Evolutionary conservation across 139 green algal genomes (phyloP).

Genomic region (Nannochloris sp.): DNA sequence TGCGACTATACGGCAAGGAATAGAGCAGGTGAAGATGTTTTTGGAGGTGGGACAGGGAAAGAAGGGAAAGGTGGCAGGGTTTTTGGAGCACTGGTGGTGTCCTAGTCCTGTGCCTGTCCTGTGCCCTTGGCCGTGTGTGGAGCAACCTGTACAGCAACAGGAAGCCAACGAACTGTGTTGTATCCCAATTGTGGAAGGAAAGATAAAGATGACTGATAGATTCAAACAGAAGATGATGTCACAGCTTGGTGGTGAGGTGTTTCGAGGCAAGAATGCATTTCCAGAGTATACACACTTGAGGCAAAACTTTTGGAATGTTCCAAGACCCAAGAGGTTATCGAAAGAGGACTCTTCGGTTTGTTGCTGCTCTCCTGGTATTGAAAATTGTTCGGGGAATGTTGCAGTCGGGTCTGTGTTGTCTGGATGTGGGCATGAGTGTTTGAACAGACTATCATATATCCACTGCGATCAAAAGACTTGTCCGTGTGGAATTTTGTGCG

Average conservation of each 20-base stretch:
- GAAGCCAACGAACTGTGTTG: background rate
- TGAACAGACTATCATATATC: constrained; percentile 59
- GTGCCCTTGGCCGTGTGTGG: no score
- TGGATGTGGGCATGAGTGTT: constrained; percentile 52
- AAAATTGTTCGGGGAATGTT: constrained; percentile 2
- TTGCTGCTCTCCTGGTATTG: constrained; percentile 24
- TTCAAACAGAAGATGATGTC: background rate
- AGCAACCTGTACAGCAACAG: background rate
- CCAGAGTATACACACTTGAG: constrained; percentile 49
- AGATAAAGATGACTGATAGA: background rate
- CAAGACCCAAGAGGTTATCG: constrained; percentile 51
- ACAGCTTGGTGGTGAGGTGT: background rate
- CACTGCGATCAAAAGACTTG: constrained; percentile 67
- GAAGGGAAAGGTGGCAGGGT: background rate
- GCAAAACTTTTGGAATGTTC: constrained; percentile 46
- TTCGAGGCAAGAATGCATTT: constrained; percentile 11
- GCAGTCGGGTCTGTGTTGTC: background rate
- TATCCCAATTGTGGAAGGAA: background rate
- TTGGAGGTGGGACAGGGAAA: background rate
- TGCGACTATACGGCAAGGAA: constrained; percentile 14
- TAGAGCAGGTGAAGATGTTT: constrained; percentile 9
- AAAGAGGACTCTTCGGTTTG: constrained; percentile 53
- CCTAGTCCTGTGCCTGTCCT: background rate
- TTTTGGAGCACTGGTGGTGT: constrained; percentile 1
- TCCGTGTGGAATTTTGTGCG: constrained; percentile 61